Evolutionary conservation across 2,329 filamentous ascomycete genomes (phyloP), one percentile per base, ranked within the genome.

Genomic region (Fusarium torulosum): DNA sequence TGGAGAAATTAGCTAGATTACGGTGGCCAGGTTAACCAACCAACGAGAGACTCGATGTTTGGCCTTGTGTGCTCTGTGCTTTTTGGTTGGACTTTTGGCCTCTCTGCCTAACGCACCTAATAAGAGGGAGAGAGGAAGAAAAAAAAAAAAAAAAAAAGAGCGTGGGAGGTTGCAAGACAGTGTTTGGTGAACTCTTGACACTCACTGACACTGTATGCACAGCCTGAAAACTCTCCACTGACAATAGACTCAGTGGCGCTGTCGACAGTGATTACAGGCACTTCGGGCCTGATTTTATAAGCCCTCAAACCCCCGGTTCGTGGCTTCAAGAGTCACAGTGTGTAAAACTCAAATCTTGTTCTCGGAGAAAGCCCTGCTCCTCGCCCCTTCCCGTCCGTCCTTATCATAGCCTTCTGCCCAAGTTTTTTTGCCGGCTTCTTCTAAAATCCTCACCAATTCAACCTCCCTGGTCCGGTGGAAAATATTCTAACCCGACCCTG

Each of bases 391-490:
- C 69, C 47, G 69, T 61, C 64, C 49, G 71, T 70, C 66, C 73
- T 75, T 74, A 72, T 76, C 71, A 73, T 70, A 76, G 75, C 71
- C 76, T 75, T 72, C 75, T 75, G 77, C 77, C 76, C 76, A 78
- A 78, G 74, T 64, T 77, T 72, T 78, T 76, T 74, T 79, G 75
- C 72, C 63, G 69, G 59, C 72, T 77, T 64, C 71, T 77, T 65
- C 67, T 74, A 74, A 74, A 77, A 78, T 72, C 76, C 75, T 79
- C 75, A 77, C 74, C 77, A 72, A 71, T 63, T 63, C 71, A 76
- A 75, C 75, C 67, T 72, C 76, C 72, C 71, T 77, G 77, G 77
- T 77, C 76, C 75, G 72, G 77, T 77, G 76, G 75, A 75, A 75
- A 75, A 73, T 69, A 69, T 71, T 71, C 71, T 73, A 66, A 72